Evolutionary conservation across 2,329 filamentous ascomycete genomes (phyloP).

Genomic region (Aspergillus sp.): DNA sequence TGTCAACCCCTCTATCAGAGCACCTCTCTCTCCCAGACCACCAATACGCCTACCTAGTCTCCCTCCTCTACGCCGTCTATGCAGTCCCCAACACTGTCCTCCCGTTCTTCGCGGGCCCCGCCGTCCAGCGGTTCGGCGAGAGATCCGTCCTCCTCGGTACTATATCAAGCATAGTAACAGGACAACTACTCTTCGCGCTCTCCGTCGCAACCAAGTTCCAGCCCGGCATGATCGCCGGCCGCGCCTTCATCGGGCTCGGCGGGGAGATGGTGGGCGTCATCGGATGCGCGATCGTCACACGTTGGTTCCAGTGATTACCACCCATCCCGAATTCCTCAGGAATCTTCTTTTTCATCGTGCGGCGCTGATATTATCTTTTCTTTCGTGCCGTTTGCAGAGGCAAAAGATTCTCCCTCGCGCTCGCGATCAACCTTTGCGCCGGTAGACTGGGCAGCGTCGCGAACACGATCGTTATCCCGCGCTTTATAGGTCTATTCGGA

Average conservation of each 20-base stretch:
- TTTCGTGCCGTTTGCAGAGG: neutral
- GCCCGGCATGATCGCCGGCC: slow-evolving; percentile 4
- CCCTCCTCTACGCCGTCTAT: slow-evolving; percentile 5
- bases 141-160: neutral
- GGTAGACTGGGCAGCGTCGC: slow-evolving; percentile 8
- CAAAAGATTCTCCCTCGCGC: neutral
- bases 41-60: slow-evolving; percentile 3
- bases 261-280: slow-evolving; percentile 7
- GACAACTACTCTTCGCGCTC: slow-evolving; percentile 5
- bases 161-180: neutral
- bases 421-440: neutral
- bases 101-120: slow-evolving; percentile 3
- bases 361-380: neutral
- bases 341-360: neutral
- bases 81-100: slow-evolving; percentile 3
- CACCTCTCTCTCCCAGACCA: slow-evolving; percentile 4
- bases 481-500: neutral
- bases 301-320: slow-evolving; percentile 6
- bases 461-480: slow-evolving; percentile 2
- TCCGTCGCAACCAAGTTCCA: neutral
- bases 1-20: neutral
- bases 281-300: slow-evolving; percentile 7
- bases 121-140: slow-evolving; percentile 6
- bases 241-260: slow-evolving; percentile 6
- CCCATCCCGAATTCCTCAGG: neutral